Evolutionary conservation across 2,329 filamentous ascomycete genomes (phyloP).

Genomic region (Fusarium sp.): DNA sequence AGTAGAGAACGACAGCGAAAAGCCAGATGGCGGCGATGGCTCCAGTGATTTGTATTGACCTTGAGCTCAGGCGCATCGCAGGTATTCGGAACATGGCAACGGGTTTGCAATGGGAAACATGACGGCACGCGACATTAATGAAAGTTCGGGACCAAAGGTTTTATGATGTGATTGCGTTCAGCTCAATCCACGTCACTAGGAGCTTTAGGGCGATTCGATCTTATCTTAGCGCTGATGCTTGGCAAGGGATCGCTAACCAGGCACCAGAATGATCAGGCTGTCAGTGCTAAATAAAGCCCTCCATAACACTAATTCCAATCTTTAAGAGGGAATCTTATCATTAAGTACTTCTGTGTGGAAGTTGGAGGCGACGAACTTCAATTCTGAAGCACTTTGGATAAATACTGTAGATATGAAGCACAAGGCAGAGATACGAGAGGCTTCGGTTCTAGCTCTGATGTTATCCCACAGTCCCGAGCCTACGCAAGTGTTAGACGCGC

Average conservation of each 20-base stretch:
- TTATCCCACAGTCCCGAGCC: neutral
- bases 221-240: neutral
- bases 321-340: too few species aligned
- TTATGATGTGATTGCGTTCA: neutral
- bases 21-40: constrained; percentile 30
- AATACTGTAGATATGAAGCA: neutral
- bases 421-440: neutral
- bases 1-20: constrained; percentile 14
- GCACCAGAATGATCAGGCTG: too few species aligned
- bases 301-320: too few species aligned
- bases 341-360: too few species aligned
- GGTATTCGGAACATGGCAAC: constrained; percentile 23
- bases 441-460: neutral
- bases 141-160: neutral
- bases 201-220: neutral
- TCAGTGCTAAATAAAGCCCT: too few species aligned
- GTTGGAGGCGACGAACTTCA: neutral
- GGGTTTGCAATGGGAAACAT: neutral
- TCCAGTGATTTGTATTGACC: constrained; percentile 21
- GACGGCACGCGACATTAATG: neutral
- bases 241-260: too few species aligned
- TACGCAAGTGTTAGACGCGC: neutral
- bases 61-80: constrained; percentile 18
- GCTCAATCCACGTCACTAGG: neutral
- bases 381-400: neutral